phyloP scores from a whole-genome alignment of 1,139 yeast species.

The Hyphopichia khmerensis region DNA sequence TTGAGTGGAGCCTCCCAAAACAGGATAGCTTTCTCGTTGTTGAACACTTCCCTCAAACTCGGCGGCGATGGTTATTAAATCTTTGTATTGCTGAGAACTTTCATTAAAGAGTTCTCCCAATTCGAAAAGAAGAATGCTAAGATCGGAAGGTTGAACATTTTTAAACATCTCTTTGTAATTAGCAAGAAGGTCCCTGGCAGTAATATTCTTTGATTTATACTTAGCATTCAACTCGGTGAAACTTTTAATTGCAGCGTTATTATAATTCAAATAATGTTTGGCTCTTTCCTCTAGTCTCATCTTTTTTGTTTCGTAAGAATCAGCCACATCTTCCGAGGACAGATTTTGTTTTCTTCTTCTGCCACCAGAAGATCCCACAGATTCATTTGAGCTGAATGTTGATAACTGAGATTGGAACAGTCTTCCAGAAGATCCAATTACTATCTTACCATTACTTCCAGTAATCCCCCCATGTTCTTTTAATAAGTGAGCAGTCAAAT shows the following conservation, averaged over 20 bases:
- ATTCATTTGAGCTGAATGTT: constrained; percentile 41
- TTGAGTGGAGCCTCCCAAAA: constrained; percentile 25
- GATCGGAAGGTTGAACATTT: constrained; percentile 41
- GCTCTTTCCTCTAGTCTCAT: constrained; percentile 83
- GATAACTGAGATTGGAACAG: constrained; percentile 70
- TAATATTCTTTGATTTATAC: constrained; percentile 46
- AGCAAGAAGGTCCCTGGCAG: constrained; percentile 48
- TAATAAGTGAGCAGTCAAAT: constrained; percentile 83
- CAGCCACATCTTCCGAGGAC: constrained; percentile 26
- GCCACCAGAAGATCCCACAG: constrained; percentile 8
- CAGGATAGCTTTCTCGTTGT: constrained; percentile 30
- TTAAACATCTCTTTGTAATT: constrained; percentile 56
- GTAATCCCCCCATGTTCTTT: constrained; percentile 71
- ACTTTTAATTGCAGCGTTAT: constrained; percentile 41
- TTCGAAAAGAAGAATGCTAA: constrained; percentile 54
- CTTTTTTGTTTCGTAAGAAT: constrained; percentile 52
- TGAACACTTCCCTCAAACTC: constrained; percentile 17
- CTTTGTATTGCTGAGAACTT: constrained; percentile 27
- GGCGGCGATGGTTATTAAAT: constrained; percentile 24
- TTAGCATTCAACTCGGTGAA: constrained; percentile 52
- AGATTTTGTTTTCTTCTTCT: constrained; percentile 4
- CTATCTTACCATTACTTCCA: constrained; percentile 42
- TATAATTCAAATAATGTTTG: constrained; percentile 66
- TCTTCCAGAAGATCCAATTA: constrained; percentile 42
- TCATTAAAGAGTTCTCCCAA: constrained; percentile 53